Base-by-base conservation (phyloP, 148 eudicot genomes). In the Camellia granthamiana region DNA sequence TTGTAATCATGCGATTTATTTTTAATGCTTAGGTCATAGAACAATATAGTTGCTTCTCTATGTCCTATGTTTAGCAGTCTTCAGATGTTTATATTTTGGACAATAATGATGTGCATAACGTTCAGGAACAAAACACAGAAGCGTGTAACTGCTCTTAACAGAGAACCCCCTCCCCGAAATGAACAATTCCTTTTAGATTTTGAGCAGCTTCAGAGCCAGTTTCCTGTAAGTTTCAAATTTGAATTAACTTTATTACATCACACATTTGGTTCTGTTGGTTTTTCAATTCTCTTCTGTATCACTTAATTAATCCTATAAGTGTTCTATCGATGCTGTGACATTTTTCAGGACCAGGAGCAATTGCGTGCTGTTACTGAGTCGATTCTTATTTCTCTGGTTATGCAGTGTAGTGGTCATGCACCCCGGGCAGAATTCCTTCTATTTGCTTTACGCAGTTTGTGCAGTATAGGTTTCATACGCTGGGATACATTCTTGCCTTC, bases 91-190 rank as follows among this genome's bases (percentile, higher is more conserved):
- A 43, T 76, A 18, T 75, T 78, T 77, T 69, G 56, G 72, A 77
- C 56, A 65, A 68, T 81, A 74, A 43, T 51, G 74, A 21, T 77
- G 68, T 21, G 58, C 65, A 63, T 82, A 64, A 77, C 87, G 23
- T 82, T 79, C 89, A 96, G 99, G 90, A 93, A 96, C 89, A 96
- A 93, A 88, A 80, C 97, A 58, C 98, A 92, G 85, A 96, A 93
- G 90, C 92, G 98, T 79, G 85, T 96, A 66, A 91, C 88, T 74
- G 98, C 98, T 83, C 80, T 90, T 69, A 93, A 91, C 78, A 88
- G 93, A 87, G 95, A 90, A 64, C 92, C 91, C 78, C 98, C 99
- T 70, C 98, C 98, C 63, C 91, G 88, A 47, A 93, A 96, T 82
- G 98, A 92, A 82, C 98, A 93, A 76, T 96, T 96, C 81, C 87